Evolutionary conservation across 192 early-diverging fungal species (phyloP).

Genomic region (Gonapodya prolifera): DNA sequence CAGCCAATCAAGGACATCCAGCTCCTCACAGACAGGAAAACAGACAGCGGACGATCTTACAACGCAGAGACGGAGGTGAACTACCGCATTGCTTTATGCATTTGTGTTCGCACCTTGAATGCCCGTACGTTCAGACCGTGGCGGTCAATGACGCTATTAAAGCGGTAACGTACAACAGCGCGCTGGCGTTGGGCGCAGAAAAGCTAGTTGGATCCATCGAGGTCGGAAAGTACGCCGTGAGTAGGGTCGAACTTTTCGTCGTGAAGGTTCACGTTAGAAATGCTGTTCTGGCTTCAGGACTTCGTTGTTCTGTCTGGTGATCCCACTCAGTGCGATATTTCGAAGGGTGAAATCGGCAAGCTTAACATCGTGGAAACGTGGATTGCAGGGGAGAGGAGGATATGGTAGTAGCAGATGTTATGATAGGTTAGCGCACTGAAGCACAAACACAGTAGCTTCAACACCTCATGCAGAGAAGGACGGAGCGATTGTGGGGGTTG

Average conservation of each 20-base stretch:
- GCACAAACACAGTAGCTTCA: no score
- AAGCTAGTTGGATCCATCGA: background rate
- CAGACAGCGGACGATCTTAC: background rate
- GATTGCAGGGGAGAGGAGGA: slow-evolving; percentile 1
- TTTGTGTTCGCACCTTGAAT: background rate
- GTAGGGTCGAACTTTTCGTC: background rate
- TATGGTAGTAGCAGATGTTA: no score
- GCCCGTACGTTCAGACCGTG: background rate
- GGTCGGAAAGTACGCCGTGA: slow-evolving; percentile 1
- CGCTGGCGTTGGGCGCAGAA: background rate
- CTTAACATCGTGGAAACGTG: background rate
- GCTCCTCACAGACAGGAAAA: background rate
- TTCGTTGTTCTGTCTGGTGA: background rate
- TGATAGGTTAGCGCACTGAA: no score
- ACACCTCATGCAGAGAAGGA: no score
- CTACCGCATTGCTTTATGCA: background rate
- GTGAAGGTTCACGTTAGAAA: background rate
- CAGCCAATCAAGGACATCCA: slow-evolving; percentile 1
- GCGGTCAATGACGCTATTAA: background rate
- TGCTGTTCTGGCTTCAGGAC: background rate
- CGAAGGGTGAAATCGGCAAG: background rate
- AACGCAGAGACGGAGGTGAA: background rate
- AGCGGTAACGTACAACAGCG: background rate
- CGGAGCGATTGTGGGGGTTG: no score
- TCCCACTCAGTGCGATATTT: background rate